Base-by-base conservation (phyloP, 495 filamentous ascomycete genomes). In the Podospora didyma region DNA sequence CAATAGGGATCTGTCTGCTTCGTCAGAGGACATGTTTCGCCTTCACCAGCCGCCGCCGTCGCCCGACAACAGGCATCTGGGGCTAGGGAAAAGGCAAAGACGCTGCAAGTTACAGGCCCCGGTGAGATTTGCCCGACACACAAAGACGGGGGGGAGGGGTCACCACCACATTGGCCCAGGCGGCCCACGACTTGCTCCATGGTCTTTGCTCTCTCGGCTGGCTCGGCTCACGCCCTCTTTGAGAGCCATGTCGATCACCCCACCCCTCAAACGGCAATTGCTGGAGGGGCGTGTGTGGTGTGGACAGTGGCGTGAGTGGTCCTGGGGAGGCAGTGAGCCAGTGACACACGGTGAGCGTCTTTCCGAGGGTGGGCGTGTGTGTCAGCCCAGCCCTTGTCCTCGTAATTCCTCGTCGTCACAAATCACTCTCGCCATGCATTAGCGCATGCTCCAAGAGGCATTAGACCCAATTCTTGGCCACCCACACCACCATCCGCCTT, bases 91-190 rank as follows among this genome's bases (percentile, higher is more conserved):
- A 54, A 56, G 46, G 50, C 26, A 57, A 57, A 59, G 22, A 37
- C 50, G 39, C 28, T 68, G 69, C 67, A 61, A 64, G 72, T 76
- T 70, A 74, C 73, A 68, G 66, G 71, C 62, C n/a, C 53, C 62
- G 59, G 49, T 61, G 61, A 60, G 62, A 68, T 69, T 68, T 67
- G 70, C 67, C 71, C 59, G 60, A 58, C 53, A 34, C 41, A 51
- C 44, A 51, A 41, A 50, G 35, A 23, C 24, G 20, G 47, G 55
- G 51, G 57, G 57, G 57, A n/a, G n/a, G n/a, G n/a, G n/a, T n/a
- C n/a, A n/a, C 49, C 60, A 56, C 46, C 63, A 56, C 39, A 42
- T 42, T 42, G 39, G 39, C 39, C 37, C 39, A 42, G 9, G 11
- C 16, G 31, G 45, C 24, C 34, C 16, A n/a, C 22, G 35, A 20